Evolutionary conservation across 176 grass and related monocot species (phyloP).

Genomic region (Aegilops umbellulata): DNA sequence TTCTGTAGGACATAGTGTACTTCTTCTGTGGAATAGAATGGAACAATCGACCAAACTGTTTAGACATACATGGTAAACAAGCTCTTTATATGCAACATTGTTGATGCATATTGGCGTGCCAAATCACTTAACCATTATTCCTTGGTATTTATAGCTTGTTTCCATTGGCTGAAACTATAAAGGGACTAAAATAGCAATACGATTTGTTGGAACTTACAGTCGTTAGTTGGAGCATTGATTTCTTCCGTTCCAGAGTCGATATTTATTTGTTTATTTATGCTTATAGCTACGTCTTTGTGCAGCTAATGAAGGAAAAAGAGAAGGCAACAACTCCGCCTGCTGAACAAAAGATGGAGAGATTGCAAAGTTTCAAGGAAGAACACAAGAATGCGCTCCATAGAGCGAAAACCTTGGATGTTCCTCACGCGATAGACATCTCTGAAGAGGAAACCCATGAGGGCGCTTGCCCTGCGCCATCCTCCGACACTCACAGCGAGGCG

Average conservation of each 20-base stretch:
- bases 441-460: slow-evolving; percentile 40
- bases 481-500: slow-evolving; percentile 16
- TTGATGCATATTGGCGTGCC: background rate
- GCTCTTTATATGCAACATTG: background rate
- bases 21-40: background rate
- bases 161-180: background rate
- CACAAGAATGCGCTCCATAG: slow-evolving; percentile 76
- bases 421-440: slow-evolving; percentile 47
- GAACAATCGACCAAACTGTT: background rate
- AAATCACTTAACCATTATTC: background rate
- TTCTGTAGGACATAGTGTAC: background rate
- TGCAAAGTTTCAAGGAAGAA: slow-evolving; percentile 70
- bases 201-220: background rate
- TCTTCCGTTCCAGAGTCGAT: background rate
- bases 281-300: slow-evolving; percentile 16
- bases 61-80: background rate
- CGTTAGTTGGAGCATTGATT: background rate
- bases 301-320: slow-evolving; percentile 61
- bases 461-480: background rate
- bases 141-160: background rate
- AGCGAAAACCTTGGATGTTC: slow-evolving; percentile 66
- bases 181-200: background rate
- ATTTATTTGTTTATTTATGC: background rate
- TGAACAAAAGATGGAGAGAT: slow-evolving; percentile 68
- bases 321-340: slow-evolving; percentile 38